These are phyloP conservation scores for Claviceps sp. DNA, from an alignment of 2,329 filamentous ascomycete species.

Conservation along the genomic window DNA sequence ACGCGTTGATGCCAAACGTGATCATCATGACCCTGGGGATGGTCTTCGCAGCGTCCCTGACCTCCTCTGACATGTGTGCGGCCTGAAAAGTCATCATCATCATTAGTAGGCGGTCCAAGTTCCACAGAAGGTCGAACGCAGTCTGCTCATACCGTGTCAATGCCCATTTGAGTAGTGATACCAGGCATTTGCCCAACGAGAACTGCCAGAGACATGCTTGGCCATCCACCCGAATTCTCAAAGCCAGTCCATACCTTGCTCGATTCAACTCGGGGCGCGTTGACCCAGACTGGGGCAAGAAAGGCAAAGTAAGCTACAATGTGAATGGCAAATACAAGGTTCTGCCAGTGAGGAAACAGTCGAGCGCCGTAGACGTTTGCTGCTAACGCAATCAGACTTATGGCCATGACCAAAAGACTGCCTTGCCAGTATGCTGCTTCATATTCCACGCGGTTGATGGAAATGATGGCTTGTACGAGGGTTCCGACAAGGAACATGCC, in stretches of 20 bases:
- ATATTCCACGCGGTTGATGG: conserved; percentile 6
- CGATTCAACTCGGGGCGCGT: conserved; percentile 6
- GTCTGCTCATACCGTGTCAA: conserved; percentile 5
- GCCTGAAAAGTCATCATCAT: not conserved
- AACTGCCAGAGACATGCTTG: conserved; percentile 5
- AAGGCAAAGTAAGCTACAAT: conserved; percentile 7
- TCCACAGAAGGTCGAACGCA: not conserved
- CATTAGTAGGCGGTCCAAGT: not conserved
- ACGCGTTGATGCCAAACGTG: conserved; percentile 1
- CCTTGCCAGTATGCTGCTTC: conserved; percentile 6
- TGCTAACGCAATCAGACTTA: conserved; percentile 2
- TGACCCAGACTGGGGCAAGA: conserved; percentile 8
- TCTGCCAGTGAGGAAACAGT: conserved; percentile 7
- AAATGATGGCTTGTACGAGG: conserved; percentile 8
- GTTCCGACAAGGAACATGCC: conserved; percentile 8
- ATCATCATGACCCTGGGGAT: conserved; percentile 7
- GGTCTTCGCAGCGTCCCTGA: conserved; percentile 6
- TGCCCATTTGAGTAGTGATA: conserved; percentile 6
- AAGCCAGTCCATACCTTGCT: conserved; percentile 7
- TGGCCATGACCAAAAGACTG: conserved; percentile 6
- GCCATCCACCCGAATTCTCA: conserved; percentile 8
- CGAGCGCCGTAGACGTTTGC: conserved; percentile 6
- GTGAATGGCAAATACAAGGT: conserved; percentile 7
- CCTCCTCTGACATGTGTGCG: conserved; percentile 9
- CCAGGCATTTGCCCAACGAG: conserved; percentile 9